Conservation (phyloP, 202 grass and related monocot species). For the Musa balbisiana region DNA sequence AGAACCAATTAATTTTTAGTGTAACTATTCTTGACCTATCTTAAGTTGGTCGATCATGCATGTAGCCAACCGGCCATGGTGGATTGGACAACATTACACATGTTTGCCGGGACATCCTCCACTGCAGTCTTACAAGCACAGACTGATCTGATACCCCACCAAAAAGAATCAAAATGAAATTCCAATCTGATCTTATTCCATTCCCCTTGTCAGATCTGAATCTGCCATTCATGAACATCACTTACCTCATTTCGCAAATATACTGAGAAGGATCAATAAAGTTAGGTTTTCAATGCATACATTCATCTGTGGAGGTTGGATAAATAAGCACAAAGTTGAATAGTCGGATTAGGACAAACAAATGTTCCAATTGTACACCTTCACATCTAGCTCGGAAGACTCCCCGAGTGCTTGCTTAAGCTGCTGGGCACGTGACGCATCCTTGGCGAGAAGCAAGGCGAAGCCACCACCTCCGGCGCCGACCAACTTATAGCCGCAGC, state of each 20-base stretch:
- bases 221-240: not conserved
- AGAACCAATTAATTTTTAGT: not conserved
- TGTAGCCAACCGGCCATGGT: too few relatives aligned
- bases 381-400: constrained; percentile 39
- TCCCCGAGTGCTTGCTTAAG: constrained; percentile 33
- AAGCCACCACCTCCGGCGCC: constrained; percentile 89
- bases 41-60: too few relatives aligned
- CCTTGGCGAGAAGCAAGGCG: constrained; percentile 66
- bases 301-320: not conserved
- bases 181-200: not conserved
- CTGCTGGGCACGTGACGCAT: constrained; percentile 15
- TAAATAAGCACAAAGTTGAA: not conserved
- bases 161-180: not conserved
- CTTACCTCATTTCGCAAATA: not conserved
- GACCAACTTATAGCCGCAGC: constrained; percentile 89
- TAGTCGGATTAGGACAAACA: not conserved
- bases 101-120: too few relatives aligned
- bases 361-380: constrained; percentile 67
- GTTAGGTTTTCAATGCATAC: not conserved
- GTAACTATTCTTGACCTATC: too few relatives aligned
- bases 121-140: too few relatives aligned
- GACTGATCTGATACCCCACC: too few relatives aligned
- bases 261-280: not conserved
- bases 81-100: too few relatives aligned
- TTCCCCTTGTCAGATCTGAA: not conserved